Percentiles rank a stretch among this genome's conserved stretches.
These are phyloP conservation scores for Sporothrix inflata DNA, from an alignment of 2,329 filamentous ascomycete genomes.

Conservation along the genomic window DNA sequence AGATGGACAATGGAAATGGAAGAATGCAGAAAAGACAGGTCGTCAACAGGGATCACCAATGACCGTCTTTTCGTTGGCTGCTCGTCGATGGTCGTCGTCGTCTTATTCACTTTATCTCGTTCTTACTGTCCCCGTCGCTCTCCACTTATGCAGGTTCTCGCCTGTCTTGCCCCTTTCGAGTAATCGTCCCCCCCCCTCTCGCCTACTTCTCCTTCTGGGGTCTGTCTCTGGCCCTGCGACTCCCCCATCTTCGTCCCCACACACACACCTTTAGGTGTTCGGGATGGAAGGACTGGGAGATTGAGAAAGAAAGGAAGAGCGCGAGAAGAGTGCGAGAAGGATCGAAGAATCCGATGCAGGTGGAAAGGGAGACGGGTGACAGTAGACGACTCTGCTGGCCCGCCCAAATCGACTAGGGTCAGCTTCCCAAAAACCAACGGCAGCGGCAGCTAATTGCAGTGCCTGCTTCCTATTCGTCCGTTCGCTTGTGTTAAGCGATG, in stretches of 20 bases:
- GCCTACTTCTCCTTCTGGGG: neutral
- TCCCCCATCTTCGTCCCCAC: neutral
- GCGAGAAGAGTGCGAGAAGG: neutral
- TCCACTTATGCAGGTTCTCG: conserved; percentile 26
- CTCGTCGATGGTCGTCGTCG: neutral
- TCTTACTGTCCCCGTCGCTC: neutral
- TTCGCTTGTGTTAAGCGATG: conserved; percentile 26
- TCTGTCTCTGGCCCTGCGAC: neutral
- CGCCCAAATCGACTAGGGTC: neutral
- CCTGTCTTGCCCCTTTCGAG: conserved; percentile 31
- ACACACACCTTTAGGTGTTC: no score
- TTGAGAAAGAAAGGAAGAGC: neutral
- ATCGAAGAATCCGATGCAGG: no score
- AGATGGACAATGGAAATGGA: neutral
- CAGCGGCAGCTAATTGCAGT: conserved; percentile 2
- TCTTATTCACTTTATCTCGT: neutral
- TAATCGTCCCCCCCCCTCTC: neutral
- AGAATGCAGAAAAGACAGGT: neutral
- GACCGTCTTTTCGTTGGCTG: neutral
- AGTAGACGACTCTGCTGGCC: neutral
- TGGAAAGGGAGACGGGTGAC: no score
- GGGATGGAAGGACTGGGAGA: no score
- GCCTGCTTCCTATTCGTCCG: conserved; percentile 22
- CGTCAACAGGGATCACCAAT: conserved; percentile 2
- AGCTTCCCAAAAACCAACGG: conserved; percentile 4